Evolutionary conservation across 2,329 filamentous ascomycete genomes (phyloP), one percentile per base, ranked within the genome.

Genomic region (Cordyceps farinosa): DNA sequence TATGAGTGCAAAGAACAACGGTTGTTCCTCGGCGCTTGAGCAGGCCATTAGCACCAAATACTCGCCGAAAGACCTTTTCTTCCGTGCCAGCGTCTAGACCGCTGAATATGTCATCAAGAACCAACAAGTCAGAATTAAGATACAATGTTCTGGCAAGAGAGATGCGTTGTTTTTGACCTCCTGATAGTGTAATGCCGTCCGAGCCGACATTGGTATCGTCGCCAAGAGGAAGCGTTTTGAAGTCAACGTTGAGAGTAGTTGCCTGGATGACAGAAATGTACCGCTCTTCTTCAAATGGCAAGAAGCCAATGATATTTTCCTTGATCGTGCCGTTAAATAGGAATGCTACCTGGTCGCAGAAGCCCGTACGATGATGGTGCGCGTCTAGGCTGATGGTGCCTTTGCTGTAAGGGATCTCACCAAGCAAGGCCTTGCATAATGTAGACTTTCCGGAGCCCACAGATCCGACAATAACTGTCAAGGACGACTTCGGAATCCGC

Each of bases 161-260:
- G 0, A 77, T 69, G 1, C 76, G 72, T 3, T 77, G 75, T 50
- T 71, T 72, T 62, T 81, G 78, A 0, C 79, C 79, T 1, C 79
- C 79, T 11, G 75, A 78, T 0, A 80, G 64, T 29, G 73, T 75
- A 22, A 80, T 78, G 50, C 80, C 68, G 3, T 71, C 70, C 15
- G 30, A 36, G 30, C 48, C 48, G 8, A 52, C 30, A 9, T n/a
- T 22, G 0, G 77, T 78, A 10, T 70, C 57, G 32, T 79, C 75
- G 0, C 77, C 76, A 2, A 72, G 66, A 0, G 74, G 72, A 0
- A 80, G 65, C 27, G 1, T 59, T 59, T 6, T 10, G 10, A 71
- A 47, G 47, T 71, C 70, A 1, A 63, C 69, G 63, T 51, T 29
- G 22, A 48, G 17, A 36, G 29, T 34, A 65, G 66, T 15, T 63